phyloP scores from a whole-genome alignment of 2,329 filamentous ascomycete species.

The Lachnellula subtilissima region DNA sequence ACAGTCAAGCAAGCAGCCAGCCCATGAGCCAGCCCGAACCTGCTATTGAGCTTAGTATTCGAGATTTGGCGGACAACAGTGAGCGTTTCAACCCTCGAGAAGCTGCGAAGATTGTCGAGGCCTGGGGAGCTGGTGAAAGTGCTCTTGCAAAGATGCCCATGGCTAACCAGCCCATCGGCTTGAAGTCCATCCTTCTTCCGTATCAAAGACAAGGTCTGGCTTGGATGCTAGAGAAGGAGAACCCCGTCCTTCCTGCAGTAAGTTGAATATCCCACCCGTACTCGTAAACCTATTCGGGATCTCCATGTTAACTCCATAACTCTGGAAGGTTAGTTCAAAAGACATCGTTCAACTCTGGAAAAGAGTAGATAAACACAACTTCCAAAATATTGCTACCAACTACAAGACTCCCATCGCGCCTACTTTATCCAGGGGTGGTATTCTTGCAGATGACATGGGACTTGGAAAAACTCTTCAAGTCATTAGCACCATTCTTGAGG shows the following conservation, averaged over 20 bases:
- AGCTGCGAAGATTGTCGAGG: constrained; percentile 67
- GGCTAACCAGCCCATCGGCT: constrained; percentile 60
- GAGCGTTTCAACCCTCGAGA: constrained; percentile 60
- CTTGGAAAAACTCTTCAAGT: constrained; percentile 84
- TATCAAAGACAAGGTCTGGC: constrained; percentile 76
- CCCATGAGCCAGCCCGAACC: constrained; percentile 9
- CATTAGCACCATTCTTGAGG: constrained; percentile 68
- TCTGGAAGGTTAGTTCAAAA: constrained; percentile 39
- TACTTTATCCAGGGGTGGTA: constrained; percentile 69
- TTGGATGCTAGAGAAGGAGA: constrained; percentile 77
- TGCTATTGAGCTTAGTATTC: constrained; percentile 15
- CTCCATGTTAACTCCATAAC: neutral
- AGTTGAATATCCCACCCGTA: neutral
- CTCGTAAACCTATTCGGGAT: neutral
- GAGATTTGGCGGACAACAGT: constrained; percentile 61
- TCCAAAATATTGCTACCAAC: constrained; percentile 67
- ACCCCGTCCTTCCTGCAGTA: constrained; percentile 56
- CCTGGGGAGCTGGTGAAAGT: constrained; percentile 49
- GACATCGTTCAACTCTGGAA: constrained; percentile 77
- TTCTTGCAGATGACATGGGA: constrained; percentile 93
- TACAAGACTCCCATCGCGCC: constrained; percentile 57
- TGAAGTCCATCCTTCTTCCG: constrained; percentile 66
- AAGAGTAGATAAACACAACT: constrained; percentile 38
- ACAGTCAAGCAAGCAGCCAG: constrained; percentile 6
- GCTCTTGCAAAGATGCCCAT: constrained; percentile 66